A percentile compares a stretch with the other conserved stretches of the same genome.
Conservation (phyloP, 2,329 filamentous ascomycete species). For the Monosporascus sp. region DNA sequence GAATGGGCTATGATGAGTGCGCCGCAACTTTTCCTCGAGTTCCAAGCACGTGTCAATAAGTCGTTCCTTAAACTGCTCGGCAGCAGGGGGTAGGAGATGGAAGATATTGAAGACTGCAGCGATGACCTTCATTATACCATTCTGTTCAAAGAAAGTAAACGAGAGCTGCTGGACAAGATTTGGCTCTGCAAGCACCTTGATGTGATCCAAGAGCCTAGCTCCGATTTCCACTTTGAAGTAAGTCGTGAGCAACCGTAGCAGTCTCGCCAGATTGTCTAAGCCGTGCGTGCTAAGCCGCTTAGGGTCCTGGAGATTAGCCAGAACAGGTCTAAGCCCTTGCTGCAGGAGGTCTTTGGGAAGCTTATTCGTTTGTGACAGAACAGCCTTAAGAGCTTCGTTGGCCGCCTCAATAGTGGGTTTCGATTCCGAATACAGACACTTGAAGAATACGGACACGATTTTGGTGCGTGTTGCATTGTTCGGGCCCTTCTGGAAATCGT, state of each 20-base stretch:
- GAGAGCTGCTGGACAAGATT: slow-evolving; percentile 80
- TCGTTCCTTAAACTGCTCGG: slow-evolving; percentile 84
- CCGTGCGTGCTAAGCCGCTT: slow-evolving; percentile 85
- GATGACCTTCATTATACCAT: slow-evolving; percentile 88
- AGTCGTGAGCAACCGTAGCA: slow-evolving; percentile 88
- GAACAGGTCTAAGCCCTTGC: slow-evolving; percentile 86
- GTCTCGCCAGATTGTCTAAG: slow-evolving; percentile 81
- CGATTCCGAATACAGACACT: slow-evolving; percentile 90
- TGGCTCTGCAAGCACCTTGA: slow-evolving; percentile 83
- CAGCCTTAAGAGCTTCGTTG: slow-evolving; percentile 82
- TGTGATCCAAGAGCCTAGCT: slow-evolving; percentile 84
- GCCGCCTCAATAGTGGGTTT: slow-evolving; percentile 90
- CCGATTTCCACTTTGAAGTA: slow-evolving; percentile 99
- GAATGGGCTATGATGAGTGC: slow-evolving; percentile 90
- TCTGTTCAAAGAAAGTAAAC: slow-evolving; percentile 91
- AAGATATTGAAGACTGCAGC: slow-evolving; percentile 96
- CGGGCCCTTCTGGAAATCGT: slow-evolving; percentile 77
- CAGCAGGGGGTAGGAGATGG: slow-evolving; percentile 86
- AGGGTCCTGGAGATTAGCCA: slow-evolving; percentile 92
- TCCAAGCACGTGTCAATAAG: slow-evolving; percentile 88
- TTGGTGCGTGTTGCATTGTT: slow-evolving; percentile 61
- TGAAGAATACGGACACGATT: slow-evolving; percentile 97
- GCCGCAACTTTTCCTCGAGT: slow-evolving; percentile 75
- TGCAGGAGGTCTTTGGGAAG: slow-evolving; percentile 93
- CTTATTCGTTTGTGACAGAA: slow-evolving; percentile 83